These are phyloP conservation scores for Agaricus sinodeliciosus DNA, from an alignment of 768 basidiomycete genomes.

Conservation along the genomic window DNA sequence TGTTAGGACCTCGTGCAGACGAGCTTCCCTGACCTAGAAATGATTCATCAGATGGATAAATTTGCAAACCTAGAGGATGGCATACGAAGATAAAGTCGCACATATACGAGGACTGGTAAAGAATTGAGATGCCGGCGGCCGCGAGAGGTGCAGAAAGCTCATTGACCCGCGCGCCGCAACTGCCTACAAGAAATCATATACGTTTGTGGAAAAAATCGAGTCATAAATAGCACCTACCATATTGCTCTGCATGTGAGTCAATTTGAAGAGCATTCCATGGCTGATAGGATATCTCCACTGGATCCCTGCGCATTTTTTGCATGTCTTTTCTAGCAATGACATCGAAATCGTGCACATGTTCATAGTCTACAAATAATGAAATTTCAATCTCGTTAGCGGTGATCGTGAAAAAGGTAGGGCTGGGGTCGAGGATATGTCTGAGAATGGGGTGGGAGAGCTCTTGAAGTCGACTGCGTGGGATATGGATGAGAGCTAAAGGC, in stretches of 20 bases:
- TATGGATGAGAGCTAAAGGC: slow-evolving; percentile 65
- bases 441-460: slow-evolving; percentile 56
- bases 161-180: slow-evolving; percentile 64
- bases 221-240: slow-evolving; percentile 37
- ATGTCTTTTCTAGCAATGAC: slow-evolving; percentile 53
- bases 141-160: slow-evolving; percentile 74
- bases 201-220: slow-evolving; percentile 5
- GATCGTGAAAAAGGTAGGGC: slow-evolving; percentile 64
- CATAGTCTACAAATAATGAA: slow-evolving; percentile 62
- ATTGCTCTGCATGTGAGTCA: slow-evolving; percentile 68
- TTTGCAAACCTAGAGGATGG: slow-evolving; percentile 9
- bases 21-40: slow-evolving; percentile 57
- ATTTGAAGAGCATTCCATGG: slow-evolving; percentile 78
- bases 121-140: slow-evolving; percentile 70
- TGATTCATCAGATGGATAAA: slow-evolving; percentile 8
- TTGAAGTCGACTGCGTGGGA: slow-evolving; percentile 63
- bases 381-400: slow-evolving; percentile 79
- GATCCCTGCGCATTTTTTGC: slow-evolving; percentile 39
- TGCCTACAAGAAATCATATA: slow-evolving; percentile 32
- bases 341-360: slow-evolving; percentile 52
- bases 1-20: slow-evolving; percentile 55
- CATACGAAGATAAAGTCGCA: slow-evolving; percentile 78
- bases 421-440: slow-evolving; percentile 61
- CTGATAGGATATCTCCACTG: slow-evolving; percentile 66
- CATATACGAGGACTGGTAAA: slow-evolving; percentile 80